phyloP scores from a whole-genome alignment of 768 basidiomycete genomes.

The Daedalea quercina region DNA sequence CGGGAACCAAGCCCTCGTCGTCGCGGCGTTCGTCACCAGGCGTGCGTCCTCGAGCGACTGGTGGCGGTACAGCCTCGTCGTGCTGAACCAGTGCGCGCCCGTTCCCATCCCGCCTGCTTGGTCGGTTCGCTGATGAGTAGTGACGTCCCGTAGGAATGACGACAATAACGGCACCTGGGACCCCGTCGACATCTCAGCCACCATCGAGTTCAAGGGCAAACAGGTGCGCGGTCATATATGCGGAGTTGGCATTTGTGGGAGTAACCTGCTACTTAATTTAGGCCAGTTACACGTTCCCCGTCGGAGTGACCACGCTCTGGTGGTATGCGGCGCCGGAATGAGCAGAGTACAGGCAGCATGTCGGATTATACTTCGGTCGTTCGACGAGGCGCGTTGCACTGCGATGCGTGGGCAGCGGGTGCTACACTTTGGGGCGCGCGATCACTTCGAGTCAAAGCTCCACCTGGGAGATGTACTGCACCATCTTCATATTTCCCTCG shows the following conservation, averaged over 20 bases:
- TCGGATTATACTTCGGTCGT: not conserved
- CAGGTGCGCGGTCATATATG: conserved; percentile 39
- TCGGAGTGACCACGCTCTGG: conserved; percentile 57
- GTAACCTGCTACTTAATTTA: conserved; percentile 7
- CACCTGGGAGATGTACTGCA: no score
- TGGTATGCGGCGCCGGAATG: conserved; percentile 30
- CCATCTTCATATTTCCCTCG: no score
- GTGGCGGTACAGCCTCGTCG: conserved; percentile 64
- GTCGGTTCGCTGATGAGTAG: not conserved
- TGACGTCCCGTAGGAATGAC: conserved; percentile 34
- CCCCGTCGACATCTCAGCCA: conserved; percentile 45
- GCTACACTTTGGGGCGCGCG: no score
- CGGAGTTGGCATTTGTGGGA: no score
- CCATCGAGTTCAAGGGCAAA: conserved; percentile 58
- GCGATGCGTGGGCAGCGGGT: no score
- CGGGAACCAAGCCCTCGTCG: conserved; percentile 46
- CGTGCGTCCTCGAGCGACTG: conserved; percentile 49
- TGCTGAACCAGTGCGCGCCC: conserved; percentile 49
- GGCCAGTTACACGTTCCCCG: conserved; percentile 75
- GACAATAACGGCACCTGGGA: conserved; percentile 42
- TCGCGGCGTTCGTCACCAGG: conserved; percentile 58
- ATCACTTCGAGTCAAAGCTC: no score
- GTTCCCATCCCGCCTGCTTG: not conserved
- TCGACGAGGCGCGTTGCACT: no score
- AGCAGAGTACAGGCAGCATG: not conserved